Evolutionary conservation across 257 asterid genomes (phyloP).

Genomic region (Solanum clarkiae): DNA sequence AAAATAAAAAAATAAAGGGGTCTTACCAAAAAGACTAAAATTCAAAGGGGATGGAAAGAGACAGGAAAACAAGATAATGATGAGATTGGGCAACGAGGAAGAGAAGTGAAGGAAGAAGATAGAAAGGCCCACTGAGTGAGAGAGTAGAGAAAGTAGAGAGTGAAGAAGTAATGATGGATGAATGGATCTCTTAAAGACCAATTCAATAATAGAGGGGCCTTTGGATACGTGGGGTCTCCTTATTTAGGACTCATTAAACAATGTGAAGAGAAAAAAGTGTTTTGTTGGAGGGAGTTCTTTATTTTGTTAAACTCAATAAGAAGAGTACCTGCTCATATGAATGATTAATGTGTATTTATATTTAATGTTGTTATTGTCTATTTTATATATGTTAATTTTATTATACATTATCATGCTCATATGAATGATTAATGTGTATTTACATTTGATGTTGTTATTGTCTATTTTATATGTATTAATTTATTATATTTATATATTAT

Average conservation of each 20-base stretch:
- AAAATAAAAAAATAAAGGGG: not conserved
- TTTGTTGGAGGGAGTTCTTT: not conserved
- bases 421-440: too few species aligned
- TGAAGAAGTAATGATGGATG: not conserved
- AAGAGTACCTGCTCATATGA: too few species aligned
- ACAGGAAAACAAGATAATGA: not conserved
- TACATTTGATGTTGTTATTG: too few species aligned
- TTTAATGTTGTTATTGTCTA: too few species aligned
- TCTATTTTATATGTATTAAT: too few species aligned
- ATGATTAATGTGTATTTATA: too few species aligned
- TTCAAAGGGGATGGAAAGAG: not conserved
- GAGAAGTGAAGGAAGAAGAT: not conserved
- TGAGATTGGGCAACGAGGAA: not conserved
- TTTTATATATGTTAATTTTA: too few species aligned
- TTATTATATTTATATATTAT: too few species aligned
- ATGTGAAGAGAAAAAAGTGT: not conserved
- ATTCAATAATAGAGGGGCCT: not conserved
- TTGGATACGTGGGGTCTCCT: not conserved
- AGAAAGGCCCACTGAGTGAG: constrained; percentile 15
- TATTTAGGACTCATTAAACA: not conserved
- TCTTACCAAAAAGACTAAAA: not conserved
- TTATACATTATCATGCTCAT: too few species aligned
- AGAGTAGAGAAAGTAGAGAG: not conserved
- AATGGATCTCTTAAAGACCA: not conserved
- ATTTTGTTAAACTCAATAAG: too few species aligned